phyloP scores from a whole-genome alignment of 257 asterid species.

The Gentiana dahurica region DNA sequence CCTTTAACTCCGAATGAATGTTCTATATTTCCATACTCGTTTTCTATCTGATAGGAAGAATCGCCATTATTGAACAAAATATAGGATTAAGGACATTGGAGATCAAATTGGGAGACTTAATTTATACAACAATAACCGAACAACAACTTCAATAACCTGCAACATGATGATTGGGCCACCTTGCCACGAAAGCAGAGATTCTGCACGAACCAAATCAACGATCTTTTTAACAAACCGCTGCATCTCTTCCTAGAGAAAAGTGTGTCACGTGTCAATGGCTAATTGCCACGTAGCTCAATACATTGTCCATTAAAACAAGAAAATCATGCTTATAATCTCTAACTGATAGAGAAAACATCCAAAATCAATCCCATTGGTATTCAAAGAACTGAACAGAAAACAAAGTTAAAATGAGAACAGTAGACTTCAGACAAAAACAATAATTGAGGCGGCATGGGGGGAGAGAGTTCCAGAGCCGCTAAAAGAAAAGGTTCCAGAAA shows the following conservation, averaged over 20 bases:
- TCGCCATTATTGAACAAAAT: too few relatives aligned
- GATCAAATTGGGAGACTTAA: too few relatives aligned
- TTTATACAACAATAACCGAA: conserved; percentile 1
- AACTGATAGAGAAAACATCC: too few relatives aligned
- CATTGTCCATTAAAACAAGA: background rate
- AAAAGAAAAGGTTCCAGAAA: too few relatives aligned
- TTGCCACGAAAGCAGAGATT: conserved; percentile 88
- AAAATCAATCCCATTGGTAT: too few relatives aligned
- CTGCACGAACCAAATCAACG: conserved; percentile 73
- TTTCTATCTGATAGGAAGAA: conserved; percentile 59
- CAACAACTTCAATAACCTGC: conserved; percentile 47
- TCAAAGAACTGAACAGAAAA: too few relatives aligned
- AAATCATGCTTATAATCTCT: background rate
- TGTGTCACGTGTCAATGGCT: background rate
- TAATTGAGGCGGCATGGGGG: too few relatives aligned
- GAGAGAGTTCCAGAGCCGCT: too few relatives aligned
- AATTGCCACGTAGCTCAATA: background rate
- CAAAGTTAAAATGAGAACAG: too few relatives aligned
- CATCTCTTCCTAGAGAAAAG: conserved; percentile 71
- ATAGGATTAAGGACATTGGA: too few relatives aligned
- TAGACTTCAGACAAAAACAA: too few relatives aligned
- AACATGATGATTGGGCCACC: conserved; percentile 88
- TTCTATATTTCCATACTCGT: conserved; percentile 90
- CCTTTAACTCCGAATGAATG: conserved; percentile 61
- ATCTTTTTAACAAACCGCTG: conserved; percentile 75